phyloP scores from a whole-genome alignment of 495 filamentous ascomycete genomes.

The Penicillium dipodomyicola region DNA sequence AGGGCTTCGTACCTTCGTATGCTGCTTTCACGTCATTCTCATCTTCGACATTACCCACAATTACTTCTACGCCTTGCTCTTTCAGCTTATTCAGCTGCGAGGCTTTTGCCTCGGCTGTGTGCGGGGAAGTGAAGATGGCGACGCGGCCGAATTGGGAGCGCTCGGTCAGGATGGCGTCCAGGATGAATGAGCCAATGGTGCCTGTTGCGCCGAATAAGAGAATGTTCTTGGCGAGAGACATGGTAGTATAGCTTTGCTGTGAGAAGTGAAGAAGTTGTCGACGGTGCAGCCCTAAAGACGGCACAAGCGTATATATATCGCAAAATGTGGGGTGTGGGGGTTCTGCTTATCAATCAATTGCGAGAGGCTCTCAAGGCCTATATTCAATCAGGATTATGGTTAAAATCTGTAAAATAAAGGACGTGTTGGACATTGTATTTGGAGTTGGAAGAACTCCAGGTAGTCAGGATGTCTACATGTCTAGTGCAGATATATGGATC shows the following conservation, averaged over 20 bases:
- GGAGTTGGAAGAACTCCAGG: background rate
- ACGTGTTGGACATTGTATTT: background rate
- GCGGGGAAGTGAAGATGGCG: conserved; percentile 61
- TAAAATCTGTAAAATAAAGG: background rate
- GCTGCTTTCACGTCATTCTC: conserved; percentile 51
- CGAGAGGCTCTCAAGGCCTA: background rate
- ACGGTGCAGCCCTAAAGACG: background rate
- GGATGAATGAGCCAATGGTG: conserved; percentile 63
- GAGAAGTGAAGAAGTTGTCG: background rate
- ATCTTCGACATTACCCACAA: conserved; percentile 58
- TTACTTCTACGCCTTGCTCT: conserved; percentile 50
- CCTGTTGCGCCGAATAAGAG: conserved; percentile 72
- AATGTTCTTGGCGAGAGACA: conserved; percentile 42
- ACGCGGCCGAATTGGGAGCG: conserved; percentile 54
- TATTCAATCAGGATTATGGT: background rate
- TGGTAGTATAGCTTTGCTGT: background rate
- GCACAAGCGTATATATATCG: background rate
- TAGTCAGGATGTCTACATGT: background rate
- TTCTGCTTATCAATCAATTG: conserved; percentile 25
- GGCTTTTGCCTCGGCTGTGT: conserved; percentile 44
- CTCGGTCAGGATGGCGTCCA: conserved; percentile 53
- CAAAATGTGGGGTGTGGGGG: conserved; percentile 20
- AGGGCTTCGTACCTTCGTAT: conserved; percentile 41
- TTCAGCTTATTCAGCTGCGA: conserved; percentile 41
- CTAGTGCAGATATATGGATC: background rate